phyloP scores from a whole-genome alignment of 805 yeast species.

The Candida nitratophila region DNA sequence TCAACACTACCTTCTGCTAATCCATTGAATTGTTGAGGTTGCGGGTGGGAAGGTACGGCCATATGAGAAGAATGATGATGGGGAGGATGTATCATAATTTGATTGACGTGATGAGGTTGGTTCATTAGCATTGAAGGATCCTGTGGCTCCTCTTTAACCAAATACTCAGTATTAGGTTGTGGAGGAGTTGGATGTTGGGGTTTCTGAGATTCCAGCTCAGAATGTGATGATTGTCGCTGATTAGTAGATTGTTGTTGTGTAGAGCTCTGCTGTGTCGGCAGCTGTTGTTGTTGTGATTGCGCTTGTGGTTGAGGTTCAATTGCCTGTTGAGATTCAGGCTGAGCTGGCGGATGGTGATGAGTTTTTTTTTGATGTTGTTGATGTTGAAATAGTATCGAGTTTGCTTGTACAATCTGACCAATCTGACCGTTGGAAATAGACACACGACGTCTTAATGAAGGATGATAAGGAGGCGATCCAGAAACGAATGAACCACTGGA shows the following conservation, averaged over 20 bases:
- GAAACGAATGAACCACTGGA: not conserved
- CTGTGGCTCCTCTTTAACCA: not conserved
- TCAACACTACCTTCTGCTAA: not conserved
- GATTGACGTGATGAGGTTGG: not conserved
- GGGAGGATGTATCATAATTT: not conserved
- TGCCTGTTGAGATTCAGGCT: too few species aligned
- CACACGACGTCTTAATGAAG: conserved; percentile 49
- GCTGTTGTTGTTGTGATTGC: conserved; percentile 8
- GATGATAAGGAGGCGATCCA: conserved; percentile 2
- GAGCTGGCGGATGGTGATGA: not conserved
- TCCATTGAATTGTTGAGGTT: not conserved
- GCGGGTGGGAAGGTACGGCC: not conserved
- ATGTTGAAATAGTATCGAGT: conserved; percentile 23
- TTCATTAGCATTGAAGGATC: not conserved
- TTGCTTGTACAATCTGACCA: conserved; percentile 52
- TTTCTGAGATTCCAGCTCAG: not conserved
- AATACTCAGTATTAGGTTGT: not conserved
- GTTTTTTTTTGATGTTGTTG: conserved; percentile 16
- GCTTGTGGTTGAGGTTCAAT: conserved; percentile 10
- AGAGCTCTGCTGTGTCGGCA: conserved; percentile 6
- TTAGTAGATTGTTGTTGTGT: conserved; percentile 6
- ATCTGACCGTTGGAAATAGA: conserved; percentile 84
- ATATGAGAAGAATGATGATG: not conserved
- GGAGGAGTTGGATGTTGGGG: not conserved
- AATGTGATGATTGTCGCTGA: conserved; percentile 1